Evolutionary conservation across 2,329 filamentous ascomycete species (phyloP), one percentile per base, ranked within the genome.

Genomic region (Ceratocystis diversiconidia): DNA sequence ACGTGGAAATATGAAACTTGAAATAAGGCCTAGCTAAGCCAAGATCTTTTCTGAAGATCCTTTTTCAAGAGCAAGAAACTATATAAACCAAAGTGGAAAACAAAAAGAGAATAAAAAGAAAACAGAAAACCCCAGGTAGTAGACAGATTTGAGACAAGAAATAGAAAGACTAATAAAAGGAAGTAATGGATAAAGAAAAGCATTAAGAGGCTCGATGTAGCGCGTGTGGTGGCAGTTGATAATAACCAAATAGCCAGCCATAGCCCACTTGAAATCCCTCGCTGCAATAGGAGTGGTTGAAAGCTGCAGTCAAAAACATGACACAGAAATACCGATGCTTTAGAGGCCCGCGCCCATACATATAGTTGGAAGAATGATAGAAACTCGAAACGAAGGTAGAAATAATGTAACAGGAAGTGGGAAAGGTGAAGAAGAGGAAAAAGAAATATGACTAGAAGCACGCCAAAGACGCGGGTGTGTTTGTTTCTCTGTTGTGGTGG

Each of bases 341-440:
- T 62, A 52, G 43, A 62, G 61, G 28, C 43, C 25, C 19, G 19
- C 61, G 43, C 61, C 46, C 12, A 28, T 50, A 62, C 44, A 62
- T n/a, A 48, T 48, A 50, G 61, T 50, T 62, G 43, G 61, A 62
- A 32, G 55, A 59, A 62, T 46, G 43, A 62, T 62, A 62, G 43
- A 48, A n/a, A 62, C 61, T 62, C 22, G 41, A 50, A 62, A 62
- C 43, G 61, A 62, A 62, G 60, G 60, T 62, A 36, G 61, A 62
- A 62, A 62, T 62, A 50, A 62, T 62, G 61, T 55, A 46, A 48
- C 61, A 62, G 61, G 61, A 62, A 62, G 25, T 48, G 43, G 41
- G 15, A 30, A 59, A 36, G 6, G 44, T 61, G 44, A 65, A 59
- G 32, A 30, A 44, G 60, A 61, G n/a, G 25, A 62, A 44, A 57